phyloP scores from a whole-genome alignment of 2,329 filamentous ascomycete species.

The Plenodomus tracheiphilus region DNA sequence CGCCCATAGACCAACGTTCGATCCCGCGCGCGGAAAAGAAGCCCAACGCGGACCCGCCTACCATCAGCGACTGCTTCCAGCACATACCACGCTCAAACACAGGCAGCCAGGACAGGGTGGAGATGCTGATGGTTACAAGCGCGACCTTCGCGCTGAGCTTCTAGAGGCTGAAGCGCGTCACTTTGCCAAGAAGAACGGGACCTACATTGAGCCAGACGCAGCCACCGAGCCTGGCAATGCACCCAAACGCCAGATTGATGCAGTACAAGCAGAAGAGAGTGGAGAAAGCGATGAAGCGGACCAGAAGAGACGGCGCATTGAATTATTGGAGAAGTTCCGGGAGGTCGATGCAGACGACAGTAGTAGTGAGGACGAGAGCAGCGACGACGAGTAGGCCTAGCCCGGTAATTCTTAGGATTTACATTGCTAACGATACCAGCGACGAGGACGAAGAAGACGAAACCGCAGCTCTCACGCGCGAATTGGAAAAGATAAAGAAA shows the following conservation, averaged over 20 bases:
- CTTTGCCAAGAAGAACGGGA: slow-evolving; percentile 80
- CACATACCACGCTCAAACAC: slow-evolving; percentile 85
- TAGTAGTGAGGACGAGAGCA: slow-evolving; percentile 57
- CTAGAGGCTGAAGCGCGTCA: slow-evolving; percentile 85
- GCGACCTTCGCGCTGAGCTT: slow-evolving; percentile 87
- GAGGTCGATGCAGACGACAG: slow-evolving; percentile 82
- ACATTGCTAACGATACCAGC: slow-evolving; percentile 25
- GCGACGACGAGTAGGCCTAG: slow-evolving; percentile 59
- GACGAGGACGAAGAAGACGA: slow-evolving; percentile 70
- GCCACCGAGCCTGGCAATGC: slow-evolving; percentile 46
- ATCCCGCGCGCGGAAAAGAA: slow-evolving; percentile 94
- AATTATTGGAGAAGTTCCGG: slow-evolving; percentile 80
- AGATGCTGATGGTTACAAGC: slow-evolving; percentile 68
- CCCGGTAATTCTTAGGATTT: not conserved
- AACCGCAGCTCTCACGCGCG: slow-evolving; percentile 84
- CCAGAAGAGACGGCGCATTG: slow-evolving; percentile 73
- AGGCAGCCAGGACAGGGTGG: slow-evolving; percentile 88
- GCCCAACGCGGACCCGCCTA: slow-evolving; percentile 90
- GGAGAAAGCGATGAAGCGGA: slow-evolving; percentile 70
- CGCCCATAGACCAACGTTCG: slow-evolving; percentile 88
- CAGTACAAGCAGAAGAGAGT: slow-evolving; percentile 44
- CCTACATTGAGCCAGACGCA: slow-evolving; percentile 54
- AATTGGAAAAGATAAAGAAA: slow-evolving; percentile 90
- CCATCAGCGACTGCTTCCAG: slow-evolving; percentile 92
- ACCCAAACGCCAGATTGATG: slow-evolving; percentile 68